phyloP scores from a whole-genome alignment of 805 yeast genomes.

The Torulaspora quercuum region DNA sequence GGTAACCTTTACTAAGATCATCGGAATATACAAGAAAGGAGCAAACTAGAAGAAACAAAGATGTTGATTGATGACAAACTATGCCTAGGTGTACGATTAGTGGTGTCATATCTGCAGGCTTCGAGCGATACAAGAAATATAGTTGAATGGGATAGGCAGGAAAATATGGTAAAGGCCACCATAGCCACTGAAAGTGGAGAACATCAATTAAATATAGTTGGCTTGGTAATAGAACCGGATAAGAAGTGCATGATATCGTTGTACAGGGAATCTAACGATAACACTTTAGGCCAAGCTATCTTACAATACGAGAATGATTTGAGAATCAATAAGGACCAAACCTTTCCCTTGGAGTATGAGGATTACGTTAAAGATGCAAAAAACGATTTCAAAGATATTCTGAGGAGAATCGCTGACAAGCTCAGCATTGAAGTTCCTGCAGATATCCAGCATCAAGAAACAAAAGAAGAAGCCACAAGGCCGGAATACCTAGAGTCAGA shows the following conservation, averaged over 20 bases:
- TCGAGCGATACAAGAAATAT: slow-evolving; percentile 1
- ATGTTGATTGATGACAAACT: slow-evolving; percentile 11
- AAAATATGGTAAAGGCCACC: slow-evolving; percentile 7
- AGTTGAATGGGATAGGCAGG: slow-evolving; percentile 3
- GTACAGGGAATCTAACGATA: slow-evolving; percentile 12
- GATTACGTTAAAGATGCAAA: slow-evolving; percentile 2
- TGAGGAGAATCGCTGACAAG: slow-evolving; percentile 6
- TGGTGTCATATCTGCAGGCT: slow-evolving; percentile 8
- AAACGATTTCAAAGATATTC: background rate
- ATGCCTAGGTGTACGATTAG: slow-evolving; percentile 10
- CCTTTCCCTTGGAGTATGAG: slow-evolving; percentile 14
- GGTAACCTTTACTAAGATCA: no score
- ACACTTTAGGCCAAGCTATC: slow-evolving; percentile 18
- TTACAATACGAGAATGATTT: slow-evolving; percentile 19
- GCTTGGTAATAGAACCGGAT: slow-evolving; percentile 9
- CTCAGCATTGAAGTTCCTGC: slow-evolving; percentile 3
- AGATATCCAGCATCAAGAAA: background rate
- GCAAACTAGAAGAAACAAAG: no score
- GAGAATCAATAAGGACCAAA: slow-evolving; percentile 1
- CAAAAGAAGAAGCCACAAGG: background rate
- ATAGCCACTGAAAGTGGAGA: slow-evolving; percentile 5
- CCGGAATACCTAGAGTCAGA: background rate
- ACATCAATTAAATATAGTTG: slow-evolving; percentile 11
- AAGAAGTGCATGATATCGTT: slow-evolving; percentile 21
- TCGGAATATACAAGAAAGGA: no score